Conservation (phyloP, 2,329 filamentous ascomycete species). For the Pseudohalonectria lignicola region DNA sequence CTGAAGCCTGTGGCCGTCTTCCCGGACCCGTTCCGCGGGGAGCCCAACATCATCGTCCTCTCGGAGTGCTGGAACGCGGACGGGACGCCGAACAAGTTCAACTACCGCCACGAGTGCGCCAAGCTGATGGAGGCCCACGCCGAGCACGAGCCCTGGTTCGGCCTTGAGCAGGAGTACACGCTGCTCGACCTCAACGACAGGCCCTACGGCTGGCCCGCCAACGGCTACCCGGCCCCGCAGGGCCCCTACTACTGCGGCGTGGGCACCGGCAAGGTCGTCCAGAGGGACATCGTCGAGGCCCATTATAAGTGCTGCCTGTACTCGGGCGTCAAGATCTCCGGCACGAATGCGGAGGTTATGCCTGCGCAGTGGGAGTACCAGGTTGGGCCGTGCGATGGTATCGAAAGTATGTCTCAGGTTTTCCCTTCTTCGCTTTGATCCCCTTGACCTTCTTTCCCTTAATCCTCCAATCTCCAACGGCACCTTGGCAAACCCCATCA, state of each 20-base stretch:
- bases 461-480: background rate
- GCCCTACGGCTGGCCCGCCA: conserved; percentile 85
- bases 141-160: conserved; percentile 86
- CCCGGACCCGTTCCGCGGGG: conserved; percentile 74
- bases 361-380: conserved; percentile 69
- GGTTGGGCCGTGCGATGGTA: conserved; percentile 67
- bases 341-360: conserved; percentile 99
- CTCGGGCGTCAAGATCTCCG: conserved; percentile 84
- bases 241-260: conserved; percentile 98
- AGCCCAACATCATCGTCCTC: conserved; percentile 86
- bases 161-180: conserved; percentile 96
- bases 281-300: conserved; percentile 93
- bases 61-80: conserved; percentile 91
- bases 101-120: conserved; percentile 86
- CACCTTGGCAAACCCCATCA: too few relatives aligned
- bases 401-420: conserved; percentile 36
- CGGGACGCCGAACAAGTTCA: conserved; percentile 95
- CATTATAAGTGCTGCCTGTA: conserved; percentile 68
- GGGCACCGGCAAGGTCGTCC: conserved; percentile 91
- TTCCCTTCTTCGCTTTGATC: too few relatives aligned
- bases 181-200: conserved; percentile 76
- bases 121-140: conserved; percentile 84
- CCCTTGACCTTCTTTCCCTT: background rate
- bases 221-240: conserved; percentile 84
- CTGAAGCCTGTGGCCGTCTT: conserved; percentile 37